A percentile compares a stretch with the other conserved stretches of the same genome.
Conservation (phyloP, 768 basidiomycete genomes). For the Pleurotus eryngii region DNA sequence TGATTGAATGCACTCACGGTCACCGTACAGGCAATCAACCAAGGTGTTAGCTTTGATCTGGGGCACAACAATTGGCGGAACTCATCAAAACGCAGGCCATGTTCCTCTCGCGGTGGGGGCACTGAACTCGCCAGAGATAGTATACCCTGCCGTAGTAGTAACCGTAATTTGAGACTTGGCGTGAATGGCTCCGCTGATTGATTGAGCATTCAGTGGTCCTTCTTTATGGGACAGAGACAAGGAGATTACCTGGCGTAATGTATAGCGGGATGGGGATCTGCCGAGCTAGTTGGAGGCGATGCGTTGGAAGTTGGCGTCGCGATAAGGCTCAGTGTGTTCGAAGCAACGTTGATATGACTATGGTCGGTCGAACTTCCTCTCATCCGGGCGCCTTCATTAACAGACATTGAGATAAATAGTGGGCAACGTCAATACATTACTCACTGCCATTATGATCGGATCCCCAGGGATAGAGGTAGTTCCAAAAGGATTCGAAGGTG, state of each 20-base stretch:
- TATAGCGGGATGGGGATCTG: conserved; percentile 40
- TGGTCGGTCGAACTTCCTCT: conserved; percentile 38
- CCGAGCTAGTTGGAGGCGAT: conserved; percentile 34
- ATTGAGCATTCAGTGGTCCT: background rate
- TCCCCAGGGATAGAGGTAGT: conserved; percentile 45
- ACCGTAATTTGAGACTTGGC: conserved; percentile 41
- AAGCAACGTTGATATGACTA: conserved; percentile 32
- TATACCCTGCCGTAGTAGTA: conserved; percentile 30
- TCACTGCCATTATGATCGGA: conserved; percentile 43
- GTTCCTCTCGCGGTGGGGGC: conserved; percentile 36
- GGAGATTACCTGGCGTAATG: conserved; percentile 34
- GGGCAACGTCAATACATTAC: conserved; percentile 9
- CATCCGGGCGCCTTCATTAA: conserved; percentile 36
- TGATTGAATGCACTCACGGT: conserved; percentile 18
- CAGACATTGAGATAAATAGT: too few relatives aligned
- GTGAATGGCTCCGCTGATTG: conserved; percentile 33
- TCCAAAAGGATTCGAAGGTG: conserved; percentile 36
- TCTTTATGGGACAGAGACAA: background rate
- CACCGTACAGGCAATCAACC: conserved; percentile 17
- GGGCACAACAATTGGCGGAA: background rate
- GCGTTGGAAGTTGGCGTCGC: conserved; percentile 38
- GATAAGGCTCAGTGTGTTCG: conserved; percentile 36
- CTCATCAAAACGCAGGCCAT: conserved; percentile 44
- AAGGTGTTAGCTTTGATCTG: background rate
- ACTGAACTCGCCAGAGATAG: conserved; percentile 41